These are phyloP conservation scores for Hamiltosporidium tvaerminnensis DNA, from an alignment of 371 early-diverging fungal species.

Conservation along the genomic window DNA sequence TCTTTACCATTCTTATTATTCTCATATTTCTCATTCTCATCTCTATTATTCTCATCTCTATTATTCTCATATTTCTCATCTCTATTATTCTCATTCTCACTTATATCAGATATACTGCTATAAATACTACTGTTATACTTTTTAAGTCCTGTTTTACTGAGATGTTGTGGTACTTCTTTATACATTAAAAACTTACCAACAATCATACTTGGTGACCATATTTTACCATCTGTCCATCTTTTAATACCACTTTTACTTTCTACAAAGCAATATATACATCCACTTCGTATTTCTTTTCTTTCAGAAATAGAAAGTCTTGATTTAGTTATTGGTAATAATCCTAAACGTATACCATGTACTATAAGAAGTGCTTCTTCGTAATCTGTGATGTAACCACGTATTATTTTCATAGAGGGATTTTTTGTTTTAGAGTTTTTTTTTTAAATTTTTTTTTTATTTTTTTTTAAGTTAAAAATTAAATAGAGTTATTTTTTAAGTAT, in stretches of 20 bases:
- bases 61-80: too few relatives aligned
- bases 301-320: conserved; percentile 33
- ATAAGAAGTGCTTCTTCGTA: conserved; percentile 42
- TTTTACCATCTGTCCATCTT: conserved; percentile 53
- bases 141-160: conserved; percentile 31
- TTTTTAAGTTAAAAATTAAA: too few relatives aligned
- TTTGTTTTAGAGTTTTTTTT: too few relatives aligned
- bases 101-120: too few relatives aligned
- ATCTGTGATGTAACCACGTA: too few relatives aligned
- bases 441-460: too few relatives aligned
- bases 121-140: conserved; percentile 14
- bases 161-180: conserved; percentile 44
- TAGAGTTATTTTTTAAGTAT: too few relatives aligned
- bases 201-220: conserved; percentile 53
- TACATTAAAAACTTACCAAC: conserved; percentile 49
- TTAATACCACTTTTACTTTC: conserved; percentile 48
- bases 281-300: conserved; percentile 35
- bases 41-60: too few relatives aligned
- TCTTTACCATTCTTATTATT: too few relatives aligned
- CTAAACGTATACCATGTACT: conserved; percentile 40
- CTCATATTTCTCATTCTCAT: too few relatives aligned
- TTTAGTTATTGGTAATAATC: conserved; percentile 21
- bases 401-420: too few relatives aligned
- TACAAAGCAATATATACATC: conserved; percentile 49
- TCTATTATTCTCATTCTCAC: too few relatives aligned